These are phyloP conservation scores for Melaleuca alternifolia DNA, from an alignment of 345 rosid genomes.

Conservation along the genomic window DNA sequence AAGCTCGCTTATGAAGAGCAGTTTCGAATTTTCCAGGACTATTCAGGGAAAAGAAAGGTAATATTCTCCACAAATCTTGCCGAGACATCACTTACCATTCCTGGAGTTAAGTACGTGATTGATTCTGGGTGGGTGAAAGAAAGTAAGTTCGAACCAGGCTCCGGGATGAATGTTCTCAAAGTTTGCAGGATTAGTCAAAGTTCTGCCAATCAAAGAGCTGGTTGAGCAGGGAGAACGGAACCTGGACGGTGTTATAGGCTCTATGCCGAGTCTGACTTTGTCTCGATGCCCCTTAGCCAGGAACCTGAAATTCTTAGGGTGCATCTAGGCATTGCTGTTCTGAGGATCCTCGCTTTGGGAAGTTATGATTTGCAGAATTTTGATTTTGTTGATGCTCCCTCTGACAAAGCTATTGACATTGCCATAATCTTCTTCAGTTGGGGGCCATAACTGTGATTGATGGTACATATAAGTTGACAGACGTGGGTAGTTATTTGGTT, in stretches of 20 bases:
- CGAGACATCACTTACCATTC: conserved; percentile 94
- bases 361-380: conserved; percentile 42
- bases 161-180: conserved; percentile 79
- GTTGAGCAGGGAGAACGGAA: conserved; percentile 95
- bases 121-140: conserved; percentile 87
- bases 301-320: conserved; percentile 88
- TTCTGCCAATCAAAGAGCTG: conserved; percentile 87
- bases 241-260: conserved; percentile 81
- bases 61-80: conserved; percentile 91
- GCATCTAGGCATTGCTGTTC: conserved; percentile 81
- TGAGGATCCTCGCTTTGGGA: conserved; percentile 78
- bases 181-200: conserved; percentile 69
- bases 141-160: conserved; percentile 59
- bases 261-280: too few relatives aligned
- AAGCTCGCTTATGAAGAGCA: conserved; percentile 75
- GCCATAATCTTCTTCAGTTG: conserved; percentile 73
- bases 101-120: conserved; percentile 81
- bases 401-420: conserved; percentile 52
- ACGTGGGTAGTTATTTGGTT: conserved; percentile 49
- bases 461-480: conserved; percentile 45
- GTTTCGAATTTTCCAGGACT: conserved; percentile 41
- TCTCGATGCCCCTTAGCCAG: conserved; percentile 50
- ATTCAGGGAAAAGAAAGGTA: conserved; percentile 67
- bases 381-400: conserved; percentile 88
- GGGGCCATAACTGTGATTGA: conserved; percentile 49